Conservation (phyloP, 768 basidiomycete species). For the Cyclocybe aegerita region DNA sequence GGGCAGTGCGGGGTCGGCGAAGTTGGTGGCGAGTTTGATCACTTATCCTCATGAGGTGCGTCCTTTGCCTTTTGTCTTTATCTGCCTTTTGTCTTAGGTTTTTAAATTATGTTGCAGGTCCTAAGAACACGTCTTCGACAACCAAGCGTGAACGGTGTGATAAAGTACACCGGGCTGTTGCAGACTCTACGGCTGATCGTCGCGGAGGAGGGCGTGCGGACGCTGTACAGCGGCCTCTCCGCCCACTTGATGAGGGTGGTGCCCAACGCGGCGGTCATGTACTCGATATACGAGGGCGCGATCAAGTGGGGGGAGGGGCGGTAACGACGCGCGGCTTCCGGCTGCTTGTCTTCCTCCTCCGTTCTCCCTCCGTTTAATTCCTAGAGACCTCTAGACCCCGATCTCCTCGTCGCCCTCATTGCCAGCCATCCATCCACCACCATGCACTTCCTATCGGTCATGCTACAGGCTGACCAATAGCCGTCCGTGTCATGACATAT, state of each 20-base stretch:
- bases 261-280: constrained; percentile 98
- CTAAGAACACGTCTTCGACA: constrained; percentile 91
- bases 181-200: constrained; percentile 87
- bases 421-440: no score
- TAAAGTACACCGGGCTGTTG: constrained; percentile 82
- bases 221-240: constrained; percentile 88
- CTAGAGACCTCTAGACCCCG: no score
- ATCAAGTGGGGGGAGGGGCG: constrained; percentile 52
- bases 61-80: constrained; percentile 6
- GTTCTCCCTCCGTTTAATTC: background rate
- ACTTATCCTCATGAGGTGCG: constrained; percentile 98
- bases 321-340: background rate
- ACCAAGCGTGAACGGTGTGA: constrained; percentile 71
- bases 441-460: no score
- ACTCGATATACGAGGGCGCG: constrained; percentile 87
- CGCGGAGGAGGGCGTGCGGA: constrained; percentile 84
- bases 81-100: constrained; percentile 1
- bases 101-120: constrained; percentile 47
- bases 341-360: background rate
- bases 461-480: background rate
- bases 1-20: constrained; percentile 89
- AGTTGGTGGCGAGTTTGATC: constrained; percentile 89
- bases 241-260: constrained; percentile 97
- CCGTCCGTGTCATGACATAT: background rate
- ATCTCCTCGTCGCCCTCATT: no score